Evolutionary conservation across 1,284 basidiomycete genomes (phyloP).

Genomic region (Papiliotrema laurentii): DNA sequence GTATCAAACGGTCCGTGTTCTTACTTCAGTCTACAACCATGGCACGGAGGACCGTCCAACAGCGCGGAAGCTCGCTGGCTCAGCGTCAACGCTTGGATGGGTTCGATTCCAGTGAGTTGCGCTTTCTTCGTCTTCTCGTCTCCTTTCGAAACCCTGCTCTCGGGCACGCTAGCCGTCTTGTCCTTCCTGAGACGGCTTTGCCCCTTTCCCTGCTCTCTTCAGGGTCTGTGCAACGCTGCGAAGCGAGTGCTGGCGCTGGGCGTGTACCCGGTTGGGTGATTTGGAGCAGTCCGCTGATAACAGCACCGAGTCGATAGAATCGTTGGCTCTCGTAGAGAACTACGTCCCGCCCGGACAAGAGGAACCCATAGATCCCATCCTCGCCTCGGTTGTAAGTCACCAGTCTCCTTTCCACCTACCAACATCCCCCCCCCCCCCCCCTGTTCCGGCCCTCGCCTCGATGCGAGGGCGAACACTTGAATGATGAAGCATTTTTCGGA

Average conservation of each 20-base stretch:
- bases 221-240: too few species aligned
- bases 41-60: conserved; percentile 43
- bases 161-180: background rate
- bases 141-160: too few species aligned
- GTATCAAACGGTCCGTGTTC: background rate
- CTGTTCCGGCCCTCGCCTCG: too few species aligned
- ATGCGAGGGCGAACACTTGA: conserved; percentile 2
- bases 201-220: too few species aligned
- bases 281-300: background rate
- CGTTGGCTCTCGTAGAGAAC: conserved; percentile 39
- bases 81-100: conserved; percentile 36
- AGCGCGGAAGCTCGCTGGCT: conserved; percentile 28
- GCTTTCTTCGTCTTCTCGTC: too few species aligned
- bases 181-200: too few species aligned
- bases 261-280: too few species aligned
- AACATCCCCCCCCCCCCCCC: background rate
- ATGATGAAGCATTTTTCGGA: conserved; percentile 49
- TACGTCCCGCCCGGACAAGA: conserved; percentile 33
- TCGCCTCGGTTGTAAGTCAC: conserved; percentile 42
- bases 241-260: too few species aligned
- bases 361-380: conserved; percentile 34
- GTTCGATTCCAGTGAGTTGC: conserved; percentile 75
- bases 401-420: background rate
- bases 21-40: conserved; percentile 38
- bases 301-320: conserved; percentile 46